Evolutionary conservation across 805 yeast species (phyloP), one percentile per base, ranked within the genome.

Genomic region (Wickerhamiella parazyma): DNA sequence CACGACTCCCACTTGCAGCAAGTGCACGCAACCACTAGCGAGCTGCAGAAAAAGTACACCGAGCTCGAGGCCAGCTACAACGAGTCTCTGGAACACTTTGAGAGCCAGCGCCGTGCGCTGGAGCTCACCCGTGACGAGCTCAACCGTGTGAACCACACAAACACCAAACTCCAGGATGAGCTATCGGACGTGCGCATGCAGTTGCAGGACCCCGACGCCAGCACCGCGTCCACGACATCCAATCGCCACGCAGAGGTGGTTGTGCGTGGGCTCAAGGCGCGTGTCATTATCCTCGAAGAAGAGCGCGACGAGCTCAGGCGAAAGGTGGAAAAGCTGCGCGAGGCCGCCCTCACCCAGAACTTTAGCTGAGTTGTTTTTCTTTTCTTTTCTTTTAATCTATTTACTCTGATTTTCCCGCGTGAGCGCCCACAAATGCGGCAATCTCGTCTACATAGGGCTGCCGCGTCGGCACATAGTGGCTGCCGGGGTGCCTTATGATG

Each of bases 391-490:
- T 12, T 28, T 4, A 28, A 25, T 25, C 4, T 11, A 8, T 6
- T 11, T 8, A 10, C 11, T 25, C n/a, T 11, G 29, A 25, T 8
- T 21, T 6, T 8, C 8, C 24, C 24, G 24, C 24, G 8, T 21
- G 24, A 8, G 24, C 24, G 8, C 24, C 24, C 28, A 54, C 46
- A 53, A 64, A 65, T 7, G 51, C 50, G 3, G 53, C 50, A 7
- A 64, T 62, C 3, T 55, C 48, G 9, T 49, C 53, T 11, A 64
- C 52, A 41, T 67, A 60, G 45, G 70, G 73, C 60, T 81, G 82
- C 40, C 86, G 79, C 62, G 84, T 85, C 22, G 97, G 98, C 38
- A 89, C 95, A 64, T 81, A 86, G 58, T 89, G 98, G 1, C 97
- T 96, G 48, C 98, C 97, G 8, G 96, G 96, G 56, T 89, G 98